A percentile compares a stretch with the other conserved stretches of the same genome.
These are phyloP conservation scores for Penicillium coffeae DNA, from an alignment of 495 filamentous ascomycete genomes.

Conservation along the genomic window DNA sequence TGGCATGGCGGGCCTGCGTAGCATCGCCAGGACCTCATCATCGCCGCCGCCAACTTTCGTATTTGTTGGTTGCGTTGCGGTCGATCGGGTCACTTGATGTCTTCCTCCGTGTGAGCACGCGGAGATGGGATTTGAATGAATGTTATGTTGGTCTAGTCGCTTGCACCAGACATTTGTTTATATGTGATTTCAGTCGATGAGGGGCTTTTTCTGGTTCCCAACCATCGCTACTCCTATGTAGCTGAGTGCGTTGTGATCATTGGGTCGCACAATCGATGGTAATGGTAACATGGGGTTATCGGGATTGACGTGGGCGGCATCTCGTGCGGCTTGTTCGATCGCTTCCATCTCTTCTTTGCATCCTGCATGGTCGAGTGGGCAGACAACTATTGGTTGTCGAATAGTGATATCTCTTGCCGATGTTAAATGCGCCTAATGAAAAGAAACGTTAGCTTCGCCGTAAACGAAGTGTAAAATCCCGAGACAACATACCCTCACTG, in stretches of 20 bases:
- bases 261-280: slow-evolving; percentile 71
- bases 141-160: not conserved
- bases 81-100: slow-evolving; percentile 1
- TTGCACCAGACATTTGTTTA: not conserved
- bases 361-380: slow-evolving; percentile 88
- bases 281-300: slow-evolving; percentile 88
- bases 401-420: slow-evolving; percentile 84
- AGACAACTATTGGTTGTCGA: slow-evolving; percentile 92
- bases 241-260: slow-evolving; percentile 70
- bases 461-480: not conserved
- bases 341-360: slow-evolving; percentile 99
- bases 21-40: slow-evolving; percentile 1
- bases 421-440: slow-evolving; percentile 76
- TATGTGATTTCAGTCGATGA: slow-evolving; percentile 71
- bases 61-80: not conserved
- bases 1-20: slow-evolving; percentile 6
- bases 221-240: slow-evolving; percentile 81
- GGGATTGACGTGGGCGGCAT: slow-evolving; percentile 78
- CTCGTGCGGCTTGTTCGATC: slow-evolving; percentile 90
- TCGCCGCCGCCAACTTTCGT: not conserved
- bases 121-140: not conserved
- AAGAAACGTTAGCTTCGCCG: slow-evolving; percentile 3
- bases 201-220: slow-evolving; percentile 76
- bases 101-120: not conserved
- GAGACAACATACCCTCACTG: slow-evolving; percentile 69